Evolutionary conservation across 208 protist genomes (phyloP).

Genomic region (Naegleria lovaniensis): DNA sequence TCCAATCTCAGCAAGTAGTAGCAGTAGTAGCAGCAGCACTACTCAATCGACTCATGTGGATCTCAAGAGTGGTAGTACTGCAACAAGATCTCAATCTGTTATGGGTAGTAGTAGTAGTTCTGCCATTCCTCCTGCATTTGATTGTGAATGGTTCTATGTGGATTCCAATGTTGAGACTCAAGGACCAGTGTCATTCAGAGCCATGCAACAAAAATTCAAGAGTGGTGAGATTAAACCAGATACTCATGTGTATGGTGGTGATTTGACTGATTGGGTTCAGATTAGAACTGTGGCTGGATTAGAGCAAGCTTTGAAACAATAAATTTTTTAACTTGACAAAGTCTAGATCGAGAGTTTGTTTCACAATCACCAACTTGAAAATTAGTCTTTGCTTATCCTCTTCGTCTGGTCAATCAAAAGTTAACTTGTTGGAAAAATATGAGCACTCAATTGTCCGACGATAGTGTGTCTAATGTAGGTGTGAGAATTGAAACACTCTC

Average conservation of each 20-base stretch:
- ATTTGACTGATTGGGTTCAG: conserved; percentile 1
- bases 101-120: too few relatives aligned
- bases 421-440: too few relatives aligned
- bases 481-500: too few relatives aligned
- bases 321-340: background rate
- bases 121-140: background rate
- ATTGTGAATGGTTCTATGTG: conserved; percentile 22
- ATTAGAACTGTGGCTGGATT: background rate
- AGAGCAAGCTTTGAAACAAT: background rate
- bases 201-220: background rate
- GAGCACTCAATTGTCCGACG: too few relatives aligned
- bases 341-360: too few relatives aligned
- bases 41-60: too few relatives aligned
- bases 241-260: conserved; percentile 11
- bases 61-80: too few relatives aligned
- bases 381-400: too few relatives aligned
- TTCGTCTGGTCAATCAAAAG: too few relatives aligned
- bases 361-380: too few relatives aligned
- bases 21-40: background rate
- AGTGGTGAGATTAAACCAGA: background rate
- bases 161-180: background rate
- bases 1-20: background rate
- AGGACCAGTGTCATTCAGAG: background rate
- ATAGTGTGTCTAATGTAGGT: too few relatives aligned
- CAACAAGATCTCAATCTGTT: too few relatives aligned